Evolutionary conservation across 2,329 filamentous ascomycete species (phyloP).

Genomic region (Parastagonospora avenae): DNA sequence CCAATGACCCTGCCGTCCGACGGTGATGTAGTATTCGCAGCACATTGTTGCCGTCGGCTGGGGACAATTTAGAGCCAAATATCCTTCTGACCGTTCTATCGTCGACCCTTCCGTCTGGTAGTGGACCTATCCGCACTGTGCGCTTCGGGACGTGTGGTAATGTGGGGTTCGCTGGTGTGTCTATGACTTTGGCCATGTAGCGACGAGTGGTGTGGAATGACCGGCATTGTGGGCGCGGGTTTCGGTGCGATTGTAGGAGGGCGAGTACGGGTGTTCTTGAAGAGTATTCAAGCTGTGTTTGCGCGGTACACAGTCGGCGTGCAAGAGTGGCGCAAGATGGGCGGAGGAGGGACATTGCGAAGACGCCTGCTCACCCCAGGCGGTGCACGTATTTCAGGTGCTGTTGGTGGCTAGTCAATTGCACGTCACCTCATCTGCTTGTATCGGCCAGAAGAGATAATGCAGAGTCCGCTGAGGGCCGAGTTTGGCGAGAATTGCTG

Average conservation of each 20-base stretch:
- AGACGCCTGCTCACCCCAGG: not conserved
- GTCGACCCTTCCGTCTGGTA: conserved; percentile 36
- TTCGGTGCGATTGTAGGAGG: conserved; percentile 19
- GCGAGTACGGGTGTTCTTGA: conserved; percentile 27
- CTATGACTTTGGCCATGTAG: conserved; percentile 30
- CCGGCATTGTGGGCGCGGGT: conserved; percentile 23
- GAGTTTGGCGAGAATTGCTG: not conserved
- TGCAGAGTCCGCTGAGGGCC: not conserved
- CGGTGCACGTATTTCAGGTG: not conserved
- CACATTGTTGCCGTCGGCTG: conserved; percentile 41
- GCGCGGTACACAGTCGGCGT: conserved; percentile 33
- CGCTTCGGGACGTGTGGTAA: conserved; percentile 31
- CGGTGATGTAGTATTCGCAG: conserved; percentile 48
- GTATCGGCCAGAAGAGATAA: not conserved
- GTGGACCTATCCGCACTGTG: conserved; percentile 38
- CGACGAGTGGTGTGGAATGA: conserved; percentile 30
- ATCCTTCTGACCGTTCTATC: conserved; percentile 31
- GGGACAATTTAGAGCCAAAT: conserved; percentile 38
- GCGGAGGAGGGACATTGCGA: conserved; percentile 36
- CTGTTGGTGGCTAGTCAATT: not conserved
- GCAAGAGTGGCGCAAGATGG: conserved; percentile 33
- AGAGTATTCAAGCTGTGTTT: conserved; percentile 19
- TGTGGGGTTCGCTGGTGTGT: conserved; percentile 27
- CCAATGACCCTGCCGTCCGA: conserved; percentile 46
- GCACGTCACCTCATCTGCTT: conserved; percentile 4